Evolutionary conservation across 1,139 yeast genomes (phyloP), one percentile per base, ranked within the genome.

Genomic region (Meyerozyma athensensis): DNA sequence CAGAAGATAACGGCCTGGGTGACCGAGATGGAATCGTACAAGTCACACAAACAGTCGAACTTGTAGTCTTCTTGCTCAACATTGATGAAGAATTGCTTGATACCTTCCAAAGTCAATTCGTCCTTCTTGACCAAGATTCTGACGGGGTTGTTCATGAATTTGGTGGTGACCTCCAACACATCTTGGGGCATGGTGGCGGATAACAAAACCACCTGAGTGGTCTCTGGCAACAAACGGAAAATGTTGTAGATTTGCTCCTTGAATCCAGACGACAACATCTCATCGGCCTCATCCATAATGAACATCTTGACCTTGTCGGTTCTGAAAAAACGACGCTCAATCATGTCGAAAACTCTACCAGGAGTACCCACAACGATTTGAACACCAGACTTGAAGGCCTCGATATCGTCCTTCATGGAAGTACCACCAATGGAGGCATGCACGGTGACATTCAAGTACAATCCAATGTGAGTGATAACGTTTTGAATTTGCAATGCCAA

Each of bases 381-480:
- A 54, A 87, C 95, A 66, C 97, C 97, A 47, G 81, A 77, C 65
- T 79, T 85, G 71, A 92, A 82, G 50, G 94, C 95, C 63, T 85
- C 87, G 54, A 87, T 84, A 73, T 92, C 98, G 55, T 89, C 96
- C 54, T 77, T 76, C 67, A 86, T 77, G 47, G 94, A 81, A 56
- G 96, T 90, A 76, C 98, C 98, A 77, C 98, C 98, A 63, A 92
- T 92, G 65, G 96, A 90, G 48, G 97, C 97, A 63, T 92, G 98
- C 58, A 95, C 96, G 51, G 90, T 80, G 52, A 92, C 84, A 59
- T 87, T 81, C 79, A 92, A 80, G 79, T 87, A 90, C 68, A 85
- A 80, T 60, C 97, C 97, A 57, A 92, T 81, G 58, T 92, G 87
- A 61, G 87, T 74, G 50, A 92, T 92, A 61, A 92, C 98, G 68